A percentile compares a stretch with the other conserved stretches of the same genome.
phyloP scores from a whole-genome alignment of 352 stramenopile genomes.

The Pythium vanterpoolii region DNA sequence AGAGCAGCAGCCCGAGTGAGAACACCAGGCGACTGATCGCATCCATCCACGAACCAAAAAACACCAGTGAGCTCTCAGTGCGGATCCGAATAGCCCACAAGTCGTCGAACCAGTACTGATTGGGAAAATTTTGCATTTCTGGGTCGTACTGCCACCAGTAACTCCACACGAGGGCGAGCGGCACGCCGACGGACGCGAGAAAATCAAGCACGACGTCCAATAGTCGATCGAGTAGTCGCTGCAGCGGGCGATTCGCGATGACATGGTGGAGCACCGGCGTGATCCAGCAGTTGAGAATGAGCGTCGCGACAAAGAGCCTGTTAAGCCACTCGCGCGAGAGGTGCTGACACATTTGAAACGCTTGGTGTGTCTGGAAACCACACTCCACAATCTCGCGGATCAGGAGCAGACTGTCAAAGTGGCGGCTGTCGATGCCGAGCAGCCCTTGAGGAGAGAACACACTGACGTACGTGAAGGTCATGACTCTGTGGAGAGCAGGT shows the following conservation, averaged over 20 bases:
- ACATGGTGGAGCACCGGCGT: constrained; percentile 5
- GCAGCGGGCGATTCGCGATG: background rate
- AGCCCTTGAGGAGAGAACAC: too few relatives aligned
- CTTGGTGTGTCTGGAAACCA: constrained; percentile 19
- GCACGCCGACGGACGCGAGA: constrained; percentile 6
- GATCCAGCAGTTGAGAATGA: constrained; percentile 19
- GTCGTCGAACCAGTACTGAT: constrained; percentile 16
- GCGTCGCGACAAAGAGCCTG: constrained; percentile 15
- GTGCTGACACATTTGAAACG: constrained; percentile 20
- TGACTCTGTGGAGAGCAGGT: too few relatives aligned
- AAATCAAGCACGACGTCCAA: constrained; percentile 3
- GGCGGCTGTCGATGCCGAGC: constrained; percentile 20
- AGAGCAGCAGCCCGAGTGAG: constrained; percentile 1
- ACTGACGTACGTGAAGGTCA: too few relatives aligned
- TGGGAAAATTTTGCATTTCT: background rate
- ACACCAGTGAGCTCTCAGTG: constrained; percentile 24
- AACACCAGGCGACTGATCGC: constrained; percentile 17
- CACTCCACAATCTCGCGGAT: constrained; percentile 16
- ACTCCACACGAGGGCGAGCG: background rate
- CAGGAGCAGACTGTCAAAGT: constrained; percentile 18
- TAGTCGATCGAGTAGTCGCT: background rate
- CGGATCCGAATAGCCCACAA: constrained; percentile 19
- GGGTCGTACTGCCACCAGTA: constrained; percentile 9
- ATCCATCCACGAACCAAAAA: constrained; percentile 37
- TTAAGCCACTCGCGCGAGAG: constrained; percentile 19